Evolutionary conservation across 495 filamentous ascomycete genomes (phyloP).

Genomic region (Darksidea phi): DNA sequence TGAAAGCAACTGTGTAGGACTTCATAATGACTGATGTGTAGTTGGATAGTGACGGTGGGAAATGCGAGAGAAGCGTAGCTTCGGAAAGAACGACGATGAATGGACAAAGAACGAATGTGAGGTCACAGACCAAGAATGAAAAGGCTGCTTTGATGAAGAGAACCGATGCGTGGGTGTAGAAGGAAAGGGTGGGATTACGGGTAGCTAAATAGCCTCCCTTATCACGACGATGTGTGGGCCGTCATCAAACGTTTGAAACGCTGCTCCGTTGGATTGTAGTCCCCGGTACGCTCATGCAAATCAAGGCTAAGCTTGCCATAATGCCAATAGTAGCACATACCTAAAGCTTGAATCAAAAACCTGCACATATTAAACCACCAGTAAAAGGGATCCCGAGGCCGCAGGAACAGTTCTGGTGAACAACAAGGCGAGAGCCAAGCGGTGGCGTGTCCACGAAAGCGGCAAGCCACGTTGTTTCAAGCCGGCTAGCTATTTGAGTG

Average conservation of each 20-base stretch:
- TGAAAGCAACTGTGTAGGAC: slow-evolving; percentile 24
- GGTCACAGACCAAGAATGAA: slow-evolving; percentile 25
- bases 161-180: not conserved
- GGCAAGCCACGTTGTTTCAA: not conserved
- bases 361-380: slow-evolving; percentile 25
- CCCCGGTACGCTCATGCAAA: not conserved
- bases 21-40: slow-evolving; percentile 15
- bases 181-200: not conserved
- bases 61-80: slow-evolving; percentile 15
- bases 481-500: slow-evolving; percentile 1
- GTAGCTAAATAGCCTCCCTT: not conserved
- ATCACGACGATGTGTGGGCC: not conserved
- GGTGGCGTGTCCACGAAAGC: slow-evolving; percentile 8
- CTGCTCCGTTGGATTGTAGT: not conserved
- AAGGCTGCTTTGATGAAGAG: slow-evolving; percentile 9
- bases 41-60: slow-evolving; percentile 2
- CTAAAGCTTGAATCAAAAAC: slow-evolving; percentile 1
- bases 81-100: slow-evolving; percentile 16
- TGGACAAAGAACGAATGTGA: slow-evolving; percentile 22
- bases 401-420: slow-evolving; percentile 3
- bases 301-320: not conserved
- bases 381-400: not conserved
- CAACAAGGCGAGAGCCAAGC: not conserved
- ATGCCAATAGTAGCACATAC: not conserved
- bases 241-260: slow-evolving; percentile 31